These are phyloP conservation scores for Dissophora ornata DNA, from an alignment of 192 early-diverging fungal genomes.

Conservation along the genomic window DNA sequence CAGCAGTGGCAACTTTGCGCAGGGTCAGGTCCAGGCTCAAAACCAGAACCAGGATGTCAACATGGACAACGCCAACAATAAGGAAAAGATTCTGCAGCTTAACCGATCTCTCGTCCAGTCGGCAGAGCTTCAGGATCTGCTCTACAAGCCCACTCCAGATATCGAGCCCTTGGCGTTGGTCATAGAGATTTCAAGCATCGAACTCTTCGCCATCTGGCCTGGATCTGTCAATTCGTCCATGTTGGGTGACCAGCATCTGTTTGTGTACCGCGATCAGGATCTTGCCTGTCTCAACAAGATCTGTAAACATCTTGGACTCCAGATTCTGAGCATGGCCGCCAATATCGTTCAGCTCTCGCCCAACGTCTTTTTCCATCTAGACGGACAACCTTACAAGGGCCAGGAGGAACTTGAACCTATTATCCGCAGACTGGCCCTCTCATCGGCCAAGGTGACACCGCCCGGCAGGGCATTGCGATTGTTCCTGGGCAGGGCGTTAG, in stretches of 20 bases:
- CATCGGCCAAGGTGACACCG: slow-evolving; percentile 30
- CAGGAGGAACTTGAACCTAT: slow-evolving; percentile 50
- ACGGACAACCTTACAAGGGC: slow-evolving; percentile 46
- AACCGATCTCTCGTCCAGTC: slow-evolving; percentile 26
- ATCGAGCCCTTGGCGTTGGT: slow-evolving; percentile 28
- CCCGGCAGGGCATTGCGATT: slow-evolving; percentile 38
- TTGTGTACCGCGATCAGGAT: slow-evolving; percentile 45
- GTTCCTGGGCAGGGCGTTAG: slow-evolving; percentile 32
- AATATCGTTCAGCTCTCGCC: slow-evolving; percentile 45
- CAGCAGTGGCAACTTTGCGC: too few species aligned
- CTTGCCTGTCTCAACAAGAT: slow-evolving; percentile 40
- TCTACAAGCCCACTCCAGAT: slow-evolving; percentile 44
- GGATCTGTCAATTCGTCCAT: slow-evolving; percentile 50
- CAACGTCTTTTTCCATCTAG: slow-evolving; percentile 34
- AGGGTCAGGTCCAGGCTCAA: neutral
- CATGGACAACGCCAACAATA: slow-evolving; percentile 5
- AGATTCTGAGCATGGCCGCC: slow-evolving; percentile 32
- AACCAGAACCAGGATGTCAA: neutral
- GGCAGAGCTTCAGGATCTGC: slow-evolving; percentile 25
- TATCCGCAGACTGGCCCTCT: slow-evolving; percentile 36
- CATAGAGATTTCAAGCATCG: slow-evolving; percentile 37
- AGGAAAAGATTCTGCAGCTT: slow-evolving; percentile 38
- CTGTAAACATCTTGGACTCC: slow-evolving; percentile 37
- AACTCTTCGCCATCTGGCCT: slow-evolving; percentile 45
- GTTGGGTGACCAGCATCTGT: slow-evolving; percentile 49